Conservation (phyloP, 805 yeast species). For the Candida awuae region DNA sequence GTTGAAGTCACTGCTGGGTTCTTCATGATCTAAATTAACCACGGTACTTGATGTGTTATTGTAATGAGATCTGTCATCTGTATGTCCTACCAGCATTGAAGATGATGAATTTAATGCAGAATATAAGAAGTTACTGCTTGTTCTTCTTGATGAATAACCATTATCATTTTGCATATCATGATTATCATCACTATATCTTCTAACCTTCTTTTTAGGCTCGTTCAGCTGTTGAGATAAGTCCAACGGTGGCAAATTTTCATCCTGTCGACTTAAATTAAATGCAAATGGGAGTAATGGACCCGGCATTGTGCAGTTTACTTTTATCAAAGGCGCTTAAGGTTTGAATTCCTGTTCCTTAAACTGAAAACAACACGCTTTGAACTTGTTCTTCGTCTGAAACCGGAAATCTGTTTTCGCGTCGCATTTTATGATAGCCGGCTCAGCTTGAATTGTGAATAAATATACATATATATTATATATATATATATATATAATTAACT, state of each 20-base stretch:
- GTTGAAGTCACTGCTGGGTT: conserved; percentile 1
- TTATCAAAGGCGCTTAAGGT: too few relatives aligned
- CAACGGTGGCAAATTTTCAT: conserved; percentile 15
- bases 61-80: neutral
- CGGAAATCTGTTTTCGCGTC: too few relatives aligned
- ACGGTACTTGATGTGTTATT: conserved; percentile 9
- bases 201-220: conserved; percentile 12
- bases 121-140: neutral
- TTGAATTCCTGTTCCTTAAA: too few relatives aligned
- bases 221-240: conserved; percentile 21
- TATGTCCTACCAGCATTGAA: neutral
- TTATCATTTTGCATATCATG: neutral
- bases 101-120: conserved; percentile 8
- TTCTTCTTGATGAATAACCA: neutral
- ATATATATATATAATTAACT: too few relatives aligned
- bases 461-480: too few relatives aligned
- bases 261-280: conserved; percentile 31
- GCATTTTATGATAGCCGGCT: too few relatives aligned
- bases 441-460: too few relatives aligned
- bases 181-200: neutral
- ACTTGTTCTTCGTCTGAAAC: too few relatives aligned
- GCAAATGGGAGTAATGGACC: conserved; percentile 41
- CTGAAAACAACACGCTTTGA: too few relatives aligned
- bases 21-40: neutral
- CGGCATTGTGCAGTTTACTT: conserved; percentile 1